Percentiles rank a stretch among this genome's conserved stretches.
These are phyloP conservation scores for Bipolaris bicolor DNA, from an alignment of 2,329 filamentous ascomycete species.

Conservation along the genomic window DNA sequence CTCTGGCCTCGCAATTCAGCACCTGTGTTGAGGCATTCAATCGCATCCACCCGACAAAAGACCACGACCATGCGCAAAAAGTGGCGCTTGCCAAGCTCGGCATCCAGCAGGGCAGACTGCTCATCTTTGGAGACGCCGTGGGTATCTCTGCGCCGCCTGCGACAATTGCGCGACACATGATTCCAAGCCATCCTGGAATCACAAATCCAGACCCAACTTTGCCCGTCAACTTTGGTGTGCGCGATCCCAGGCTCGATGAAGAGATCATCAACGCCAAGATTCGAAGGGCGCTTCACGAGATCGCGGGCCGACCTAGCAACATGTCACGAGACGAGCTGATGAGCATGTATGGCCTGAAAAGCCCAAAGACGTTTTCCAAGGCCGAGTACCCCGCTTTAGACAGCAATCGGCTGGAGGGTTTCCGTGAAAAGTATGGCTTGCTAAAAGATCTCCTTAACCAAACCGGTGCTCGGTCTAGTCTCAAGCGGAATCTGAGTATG, in stretches of 20 bases:
- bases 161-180: constrained; percentile 52
- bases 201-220: constrained; percentile 54
- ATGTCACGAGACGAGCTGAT: constrained; percentile 52
- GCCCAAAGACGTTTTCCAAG: constrained; percentile 49
- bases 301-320: constrained; percentile 52
- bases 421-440: constrained; percentile 53
- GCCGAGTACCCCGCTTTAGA: constrained; percentile 52
- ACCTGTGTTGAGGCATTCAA: constrained; percentile 57
- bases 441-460: constrained; percentile 48
- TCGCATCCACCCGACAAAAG: constrained; percentile 52
- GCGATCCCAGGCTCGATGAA: constrained; percentile 53
- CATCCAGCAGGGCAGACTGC: constrained; percentile 55
- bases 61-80: constrained; percentile 53
- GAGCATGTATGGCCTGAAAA: constrained; percentile 54
- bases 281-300: constrained; percentile 51
- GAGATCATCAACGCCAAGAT: constrained; percentile 46
- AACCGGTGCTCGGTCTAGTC: constrained; percentile 40
- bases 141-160: constrained; percentile 54
- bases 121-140: constrained; percentile 57
- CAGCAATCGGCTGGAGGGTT: constrained; percentile 52
- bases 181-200: constrained; percentile 52
- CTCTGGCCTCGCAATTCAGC: constrained; percentile 55
- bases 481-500: constrained; percentile 46
- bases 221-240: constrained; percentile 53
- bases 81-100: constrained; percentile 53